A percentile compares a stretch with the other conserved stretches of the same genome.
Conservation (phyloP, 495 filamentous ascomycete genomes). For the Lophiotrema nucula region DNA sequence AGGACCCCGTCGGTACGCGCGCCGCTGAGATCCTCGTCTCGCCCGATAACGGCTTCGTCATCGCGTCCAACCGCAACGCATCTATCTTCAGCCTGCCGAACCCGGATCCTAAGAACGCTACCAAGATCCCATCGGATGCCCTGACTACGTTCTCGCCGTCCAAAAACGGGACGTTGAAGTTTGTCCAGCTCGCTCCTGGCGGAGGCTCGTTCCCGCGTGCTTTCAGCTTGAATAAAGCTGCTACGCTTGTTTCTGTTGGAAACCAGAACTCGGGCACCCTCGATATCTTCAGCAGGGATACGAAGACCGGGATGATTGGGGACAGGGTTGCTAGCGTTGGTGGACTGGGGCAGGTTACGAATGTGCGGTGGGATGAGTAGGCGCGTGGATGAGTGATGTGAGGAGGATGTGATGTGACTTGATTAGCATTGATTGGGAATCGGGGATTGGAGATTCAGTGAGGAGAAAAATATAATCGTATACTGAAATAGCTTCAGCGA, state of each 20-base stretch:
- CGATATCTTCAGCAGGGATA: conserved; percentile 34
- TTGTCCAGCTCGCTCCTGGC: conserved; percentile 40
- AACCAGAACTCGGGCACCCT: conserved; percentile 35
- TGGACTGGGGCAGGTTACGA: conserved; percentile 33
- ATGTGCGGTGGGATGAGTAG: conserved; percentile 41
- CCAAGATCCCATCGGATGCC: conserved; percentile 44
- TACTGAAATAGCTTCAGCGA: neutral
- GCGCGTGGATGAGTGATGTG: neutral
- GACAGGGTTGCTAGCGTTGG: conserved; percentile 29
- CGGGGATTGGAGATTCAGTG: too few species aligned
- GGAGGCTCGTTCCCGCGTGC: conserved; percentile 45
- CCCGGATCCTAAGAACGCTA: conserved; percentile 33
- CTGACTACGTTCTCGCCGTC: conserved; percentile 43
- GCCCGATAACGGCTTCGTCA: conserved; percentile 60
- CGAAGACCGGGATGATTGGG: conserved; percentile 36
- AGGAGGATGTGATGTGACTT: neutral
- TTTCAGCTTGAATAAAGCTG: conserved; percentile 40
- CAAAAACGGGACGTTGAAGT: conserved; percentile 35
- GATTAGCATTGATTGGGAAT: too few species aligned
- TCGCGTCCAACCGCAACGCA: conserved; percentile 64
- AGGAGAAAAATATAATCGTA: too few species aligned
- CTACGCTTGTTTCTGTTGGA: conserved; percentile 41
- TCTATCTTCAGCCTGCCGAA: conserved; percentile 42
- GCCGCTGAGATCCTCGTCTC: conserved; percentile 62
- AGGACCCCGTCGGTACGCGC: conserved; percentile 40